A percentile compares a stretch with the other conserved stretches of the same genome.
Conservation (phyloP, 768 basidiomycete species). For the Boletus barrowsii region DNA sequence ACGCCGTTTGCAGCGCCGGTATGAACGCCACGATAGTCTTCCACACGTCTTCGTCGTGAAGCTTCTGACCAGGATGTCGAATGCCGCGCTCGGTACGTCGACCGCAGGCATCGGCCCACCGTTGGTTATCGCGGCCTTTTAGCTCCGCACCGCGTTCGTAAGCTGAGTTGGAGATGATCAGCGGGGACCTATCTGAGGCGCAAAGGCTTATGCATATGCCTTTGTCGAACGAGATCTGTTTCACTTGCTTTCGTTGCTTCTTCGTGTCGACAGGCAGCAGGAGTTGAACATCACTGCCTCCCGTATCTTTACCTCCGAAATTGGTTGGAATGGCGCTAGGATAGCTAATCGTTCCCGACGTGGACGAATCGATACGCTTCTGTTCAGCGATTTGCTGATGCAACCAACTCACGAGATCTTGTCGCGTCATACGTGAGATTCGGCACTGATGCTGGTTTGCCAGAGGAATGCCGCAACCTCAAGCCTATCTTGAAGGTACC, state of each 20-base stretch:
- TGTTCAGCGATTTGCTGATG: constrained; percentile 79
- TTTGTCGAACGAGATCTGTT: constrained; percentile 66
- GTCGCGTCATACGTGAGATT: constrained; percentile 82
- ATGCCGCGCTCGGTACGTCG: constrained; percentile 58
- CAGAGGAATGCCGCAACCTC: constrained; percentile 76
- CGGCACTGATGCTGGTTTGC: constrained; percentile 80
- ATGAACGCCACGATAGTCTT: constrained; percentile 53
- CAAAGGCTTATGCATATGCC: constrained; percentile 36
- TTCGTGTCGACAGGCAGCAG: constrained; percentile 66
- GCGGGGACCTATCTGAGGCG: neutral
- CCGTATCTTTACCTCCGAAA: constrained; percentile 35
- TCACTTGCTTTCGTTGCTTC: constrained; percentile 71
- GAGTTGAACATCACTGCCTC: constrained; percentile 52
- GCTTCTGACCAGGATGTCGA: constrained; percentile 63
- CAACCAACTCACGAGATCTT: constrained; percentile 72
- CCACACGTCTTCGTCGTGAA: constrained; percentile 76
- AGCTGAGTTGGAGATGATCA: constrained; percentile 37
- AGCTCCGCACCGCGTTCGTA: constrained; percentile 60
- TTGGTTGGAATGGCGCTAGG: constrained; percentile 37
- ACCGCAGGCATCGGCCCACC: constrained; percentile 67
- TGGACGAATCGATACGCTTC: constrained; percentile 65
- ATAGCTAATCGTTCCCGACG: constrained; percentile 52
- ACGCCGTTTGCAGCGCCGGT: constrained; percentile 54
- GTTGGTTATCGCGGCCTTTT: constrained; percentile 53
- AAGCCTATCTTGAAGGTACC: constrained; percentile 72